A percentile compares a stretch with the other conserved stretches of the same genome.
Evolutionary conservation across 2,329 filamentous ascomycete species (phyloP).

Genomic region (Lasiodiplodia hormozganensis): DNA sequence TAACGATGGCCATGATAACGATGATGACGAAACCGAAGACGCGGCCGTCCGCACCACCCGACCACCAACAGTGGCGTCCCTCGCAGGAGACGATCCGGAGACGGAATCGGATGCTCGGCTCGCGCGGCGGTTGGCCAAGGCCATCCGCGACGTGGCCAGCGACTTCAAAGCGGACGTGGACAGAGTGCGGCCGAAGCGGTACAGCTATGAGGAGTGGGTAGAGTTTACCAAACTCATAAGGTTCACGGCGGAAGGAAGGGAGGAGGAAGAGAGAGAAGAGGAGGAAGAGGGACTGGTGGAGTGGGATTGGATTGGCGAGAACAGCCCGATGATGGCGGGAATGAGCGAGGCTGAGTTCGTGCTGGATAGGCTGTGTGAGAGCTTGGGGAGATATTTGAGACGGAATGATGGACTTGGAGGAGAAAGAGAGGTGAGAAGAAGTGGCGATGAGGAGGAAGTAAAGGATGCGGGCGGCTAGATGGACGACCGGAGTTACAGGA

Average conservation of each 20-base stretch:
- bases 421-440: neutral
- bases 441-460: neutral
- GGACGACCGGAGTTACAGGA: neutral
- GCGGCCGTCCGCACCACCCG: neutral
- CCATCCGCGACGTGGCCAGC: constrained; percentile 71
- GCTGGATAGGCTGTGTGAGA: constrained; percentile 70
- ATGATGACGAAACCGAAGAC: constrained; percentile 10
- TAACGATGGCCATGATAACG: neutral
- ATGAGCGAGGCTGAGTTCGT: constrained; percentile 71
- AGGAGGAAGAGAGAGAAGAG: constrained; percentile 49
- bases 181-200: constrained; percentile 61
- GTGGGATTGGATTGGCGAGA: constrained; percentile 76
- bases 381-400: constrained; percentile 53
- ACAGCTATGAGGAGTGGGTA: constrained; percentile 85
- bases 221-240: constrained; percentile 79
- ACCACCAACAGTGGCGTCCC: constrained; percentile 49
- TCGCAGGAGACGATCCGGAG: constrained; percentile 35
- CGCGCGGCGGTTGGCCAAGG: constrained; percentile 67
- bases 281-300: constrained; percentile 66
- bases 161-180: constrained; percentile 64
- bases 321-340: constrained; percentile 70
- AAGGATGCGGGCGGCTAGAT: neutral
- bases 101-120: constrained; percentile 61
- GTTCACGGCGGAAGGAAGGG: constrained; percentile 50
- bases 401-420: neutral